Conservation (phyloP, 75 land plant genomes). For the Adiantum capillusveneris region DNA sequence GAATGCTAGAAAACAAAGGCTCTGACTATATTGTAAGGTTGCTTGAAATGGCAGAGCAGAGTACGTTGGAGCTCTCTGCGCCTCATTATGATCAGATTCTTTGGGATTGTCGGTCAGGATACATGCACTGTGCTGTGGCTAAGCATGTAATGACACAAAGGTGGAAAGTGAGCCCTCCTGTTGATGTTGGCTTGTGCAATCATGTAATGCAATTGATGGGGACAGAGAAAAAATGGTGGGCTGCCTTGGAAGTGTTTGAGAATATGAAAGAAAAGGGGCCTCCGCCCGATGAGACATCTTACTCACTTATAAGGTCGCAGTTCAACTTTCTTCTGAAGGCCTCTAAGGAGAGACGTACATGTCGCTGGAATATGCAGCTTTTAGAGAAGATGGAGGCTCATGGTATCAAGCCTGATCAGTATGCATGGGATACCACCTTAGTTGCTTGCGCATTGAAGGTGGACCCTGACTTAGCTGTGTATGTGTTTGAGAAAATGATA, state of each 20-base stretch:
- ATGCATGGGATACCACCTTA: conserved; percentile 75
- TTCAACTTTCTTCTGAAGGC: conserved; percentile 54
- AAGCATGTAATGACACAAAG: conserved; percentile 50
- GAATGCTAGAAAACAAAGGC: conserved; percentile 27
- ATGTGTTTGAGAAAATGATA: conserved; percentile 64
- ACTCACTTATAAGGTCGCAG: conserved; percentile 51
- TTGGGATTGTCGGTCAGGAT: conserved; percentile 53
- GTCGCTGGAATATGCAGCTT: conserved; percentile 71
- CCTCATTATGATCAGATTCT: conserved; percentile 40
- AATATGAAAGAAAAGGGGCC: conserved; percentile 62
- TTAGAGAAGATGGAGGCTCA: conserved; percentile 71
- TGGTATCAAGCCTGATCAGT: conserved; percentile 55
- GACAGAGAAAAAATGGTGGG: conserved; percentile 85
- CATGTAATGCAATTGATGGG: conserved; percentile 77
- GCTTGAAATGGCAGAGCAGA: conserved; percentile 33
- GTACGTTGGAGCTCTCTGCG: conserved; percentile 17
- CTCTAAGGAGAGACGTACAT: conserved; percentile 54
- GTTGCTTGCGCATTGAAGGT: conserved; percentile 63
- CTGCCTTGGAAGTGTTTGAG: conserved; percentile 77
- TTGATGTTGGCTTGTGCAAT: conserved; percentile 58
- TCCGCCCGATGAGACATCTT: conserved; percentile 54
- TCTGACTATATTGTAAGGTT: conserved; percentile 29
- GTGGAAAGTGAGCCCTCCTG: conserved; percentile 33
- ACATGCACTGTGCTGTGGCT: conserved; percentile 39
- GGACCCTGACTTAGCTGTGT: conserved; percentile 55